Conservation (phyloP, 495 filamentous ascomycete genomes). For the Cladorrhinum samala region DNA sequence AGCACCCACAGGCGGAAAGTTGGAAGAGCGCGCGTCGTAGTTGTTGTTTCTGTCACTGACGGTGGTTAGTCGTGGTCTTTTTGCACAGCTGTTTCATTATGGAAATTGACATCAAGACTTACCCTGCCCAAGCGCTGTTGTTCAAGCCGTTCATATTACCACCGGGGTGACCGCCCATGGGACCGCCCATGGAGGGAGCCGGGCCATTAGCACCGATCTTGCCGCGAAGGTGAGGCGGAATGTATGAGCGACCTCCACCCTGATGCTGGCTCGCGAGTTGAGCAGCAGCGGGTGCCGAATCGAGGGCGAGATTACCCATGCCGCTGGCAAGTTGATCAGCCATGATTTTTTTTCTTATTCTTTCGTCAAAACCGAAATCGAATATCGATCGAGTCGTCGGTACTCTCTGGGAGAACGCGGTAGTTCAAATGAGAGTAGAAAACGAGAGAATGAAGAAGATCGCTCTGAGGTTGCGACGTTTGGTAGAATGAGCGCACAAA, state of each 20-base stretch:
- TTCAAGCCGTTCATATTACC: constrained; percentile 29
- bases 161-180: neutral
- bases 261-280: constrained; percentile 45
- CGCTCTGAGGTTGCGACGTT: constrained; percentile 31
- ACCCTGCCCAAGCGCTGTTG: constrained; percentile 60
- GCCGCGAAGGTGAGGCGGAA: constrained; percentile 87
- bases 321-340: constrained; percentile 92
- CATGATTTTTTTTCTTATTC: constrained; percentile 49
- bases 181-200: constrained; percentile 2
- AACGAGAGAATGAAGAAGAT: constrained; percentile 25
- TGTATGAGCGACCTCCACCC: constrained; percentile 65
- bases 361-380: constrained; percentile 6
- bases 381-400: constrained; percentile 10
- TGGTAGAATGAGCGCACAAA: neutral
- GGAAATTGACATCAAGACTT: constrained; percentile 25
- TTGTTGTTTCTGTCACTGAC: constrained; percentile 33
- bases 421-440: constrained; percentile 28
- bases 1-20: neutral
- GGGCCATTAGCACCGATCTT: constrained; percentile 40
- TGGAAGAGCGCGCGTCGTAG: constrained; percentile 34
- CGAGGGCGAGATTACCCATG: constrained; percentile 77
- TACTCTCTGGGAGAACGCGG: constrained; percentile 39
- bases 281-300: constrained; percentile 52
- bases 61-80: neutral
- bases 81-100: neutral